Evolutionary conservation across 1,284 basidiomycete genomes (phyloP), one percentile per base, ranked within the genome.

Genomic region (Cystobasidium sp.): DNA sequence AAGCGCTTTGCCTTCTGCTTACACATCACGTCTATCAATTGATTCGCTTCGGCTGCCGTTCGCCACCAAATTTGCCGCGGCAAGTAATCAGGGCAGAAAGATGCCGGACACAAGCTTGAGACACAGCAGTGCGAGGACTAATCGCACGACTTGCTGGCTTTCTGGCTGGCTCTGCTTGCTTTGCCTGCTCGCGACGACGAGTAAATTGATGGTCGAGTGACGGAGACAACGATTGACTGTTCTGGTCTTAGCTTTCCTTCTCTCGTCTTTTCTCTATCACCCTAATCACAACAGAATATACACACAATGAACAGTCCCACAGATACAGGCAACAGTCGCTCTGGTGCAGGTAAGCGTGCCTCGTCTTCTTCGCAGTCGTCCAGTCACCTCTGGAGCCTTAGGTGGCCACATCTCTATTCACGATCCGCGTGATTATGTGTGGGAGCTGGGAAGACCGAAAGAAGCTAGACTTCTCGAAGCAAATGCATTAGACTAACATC

Each of bases 391-490:
- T n/a, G 31, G 12, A n/a, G 55, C 10, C 9, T 43, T 18, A 14
- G 37, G 6, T 31, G 31, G 31, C 31, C 31, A 31, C 31, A 31
- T 31, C 31, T 31, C 31, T 31, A 31, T 31, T 31, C 39, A 59
- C 56, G 56, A 59, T 59, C 37, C 56, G 56, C 56, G 24, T 51
- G 61, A 63, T 46, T 51, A 24, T 24, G 16, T n/a, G 22, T 43
- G 41, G 10, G 61, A 63, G 16, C 8, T 46, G 12, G 2, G 18
- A 49, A 37, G 6, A 31, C 10, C 20, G 44, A 24, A 22, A 22
- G 44, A 1, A 63, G 5, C 31, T n/a, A 31, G 5, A 31, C 5
- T 31, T 31, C 31, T 31, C 31, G 31, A 31, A 31, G 31, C 31
- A 31, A 31, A 31, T 31, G 31, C 61, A 22, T 12, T 16, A 24